Evolutionary conservation across 352 stramenopile species (phyloP), one percentile per base, ranked within the genome.

Genomic region (Pythium grandisporangium): DNA sequence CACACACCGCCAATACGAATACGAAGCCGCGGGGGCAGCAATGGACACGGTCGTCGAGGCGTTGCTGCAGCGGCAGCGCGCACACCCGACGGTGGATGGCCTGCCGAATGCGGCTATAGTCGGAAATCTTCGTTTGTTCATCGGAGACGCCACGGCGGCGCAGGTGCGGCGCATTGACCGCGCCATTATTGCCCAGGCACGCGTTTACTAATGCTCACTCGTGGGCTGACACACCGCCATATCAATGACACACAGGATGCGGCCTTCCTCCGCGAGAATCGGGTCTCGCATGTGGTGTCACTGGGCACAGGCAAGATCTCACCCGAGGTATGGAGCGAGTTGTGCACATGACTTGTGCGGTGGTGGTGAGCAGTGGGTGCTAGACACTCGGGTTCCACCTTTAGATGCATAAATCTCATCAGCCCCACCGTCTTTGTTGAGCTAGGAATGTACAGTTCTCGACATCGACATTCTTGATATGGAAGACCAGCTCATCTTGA

Each of bases 391-490:
- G n/a, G n/a, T n/a, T n/a, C n/a, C n/a, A n/a, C n/a, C n/a, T n/a
- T n/a, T n/a, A n/a, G n/a, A n/a, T n/a, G n/a, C n/a, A n/a, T n/a
- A n/a, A n/a, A n/a, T n/a, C n/a, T n/a, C n/a, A n/a, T n/a, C n/a
- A n/a, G n/a, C n/a, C n/a, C n/a, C n/a, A n/a, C n/a, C n/a, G n/a
- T n/a, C n/a, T n/a, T n/a, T n/a, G n/a, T n/a, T n/a, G 27, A 35
- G 17, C 16, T 38, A 79, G 53, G 32, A 30, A 38, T 71, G 55
- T 42, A 48, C 63, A 26, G 58, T 76, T 20, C 53, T 80, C 35
- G 32, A 61, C 11, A 58, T 90, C 20, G 73, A 82, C 40, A 70
- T 90, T 21, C 36, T 90, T 19, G 76, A 90, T 38, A 77, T 87
- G 71, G 73, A 90, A 37, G 62, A 87, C 30, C 61, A 84, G 47